Evolutionary conservation across 768 basidiomycete genomes (phyloP).

Genomic region (Tulasnella sp.): DNA sequence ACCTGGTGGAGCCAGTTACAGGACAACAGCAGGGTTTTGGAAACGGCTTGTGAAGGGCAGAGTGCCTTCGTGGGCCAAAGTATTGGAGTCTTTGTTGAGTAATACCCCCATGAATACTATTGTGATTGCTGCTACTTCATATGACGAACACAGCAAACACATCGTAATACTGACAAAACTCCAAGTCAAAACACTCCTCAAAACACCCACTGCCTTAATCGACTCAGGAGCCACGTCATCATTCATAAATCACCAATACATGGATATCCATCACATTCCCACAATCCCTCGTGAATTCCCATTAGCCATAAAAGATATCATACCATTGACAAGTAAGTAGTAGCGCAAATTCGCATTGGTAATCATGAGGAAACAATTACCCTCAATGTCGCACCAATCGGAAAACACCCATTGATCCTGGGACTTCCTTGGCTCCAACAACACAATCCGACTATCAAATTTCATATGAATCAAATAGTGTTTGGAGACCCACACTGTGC

Average conservation of each 20-base stretch:
- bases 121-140: background rate
- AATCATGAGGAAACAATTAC: background rate
- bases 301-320: background rate
- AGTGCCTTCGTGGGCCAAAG: too few relatives aligned
- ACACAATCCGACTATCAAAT: background rate
- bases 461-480: background rate
- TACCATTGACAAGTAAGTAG: background rate
- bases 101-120: background rate
- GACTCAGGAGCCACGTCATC: background rate
- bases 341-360: background rate
- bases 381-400: background rate
- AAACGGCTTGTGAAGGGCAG: too few relatives aligned
- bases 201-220: background rate
- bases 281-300: background rate
- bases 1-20: too few relatives aligned
- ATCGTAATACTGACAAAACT: background rate
- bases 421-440: background rate
- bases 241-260: background rate
- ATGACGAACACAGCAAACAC: background rate
- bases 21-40: too few relatives aligned
- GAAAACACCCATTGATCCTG: background rate
- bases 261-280: background rate
- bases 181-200: background rate
- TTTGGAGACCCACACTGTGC: background rate
- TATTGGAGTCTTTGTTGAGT: background rate